Evolutionary conservation across 2,329 filamentous ascomycete genomes (phyloP).

Genomic region (Verticillium nonalfalfae): DNA sequence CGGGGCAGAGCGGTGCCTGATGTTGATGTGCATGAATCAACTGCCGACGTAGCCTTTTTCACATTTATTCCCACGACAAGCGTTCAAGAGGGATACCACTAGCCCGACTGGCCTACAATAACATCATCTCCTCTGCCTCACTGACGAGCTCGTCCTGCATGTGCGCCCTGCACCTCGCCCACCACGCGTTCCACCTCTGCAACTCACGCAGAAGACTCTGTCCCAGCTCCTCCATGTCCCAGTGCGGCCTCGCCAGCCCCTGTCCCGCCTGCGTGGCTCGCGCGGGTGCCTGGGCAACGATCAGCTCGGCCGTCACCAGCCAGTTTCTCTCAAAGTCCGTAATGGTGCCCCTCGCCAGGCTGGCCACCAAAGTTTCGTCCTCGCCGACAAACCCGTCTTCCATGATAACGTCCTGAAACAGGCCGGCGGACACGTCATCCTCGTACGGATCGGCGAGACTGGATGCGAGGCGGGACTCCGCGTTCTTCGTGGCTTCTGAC

Average conservation of each 20-base stretch:
- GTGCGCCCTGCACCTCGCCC: slow-evolving; percentile 1
- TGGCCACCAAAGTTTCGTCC: slow-evolving; percentile 23
- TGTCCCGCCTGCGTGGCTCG: slow-evolving; percentile 27
- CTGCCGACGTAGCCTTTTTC: not conserved
- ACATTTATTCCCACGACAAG: not conserved
- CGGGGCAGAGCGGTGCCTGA: slow-evolving; percentile 41
- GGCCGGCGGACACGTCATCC: not conserved
- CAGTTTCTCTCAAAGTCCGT: slow-evolving; percentile 40
- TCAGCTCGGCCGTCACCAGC: slow-evolving; percentile 22
- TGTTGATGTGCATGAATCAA: not conserved
- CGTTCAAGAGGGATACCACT: not conserved
- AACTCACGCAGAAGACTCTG: slow-evolving; percentile 18
- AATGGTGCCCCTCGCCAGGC: slow-evolving; percentile 34
- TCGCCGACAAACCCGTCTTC: slow-evolving; percentile 2
- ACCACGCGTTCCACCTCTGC: not conserved
- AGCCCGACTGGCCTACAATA: not conserved
- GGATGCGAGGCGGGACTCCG: slow-evolving; percentile 1
- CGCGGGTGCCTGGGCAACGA: slow-evolving; percentile 31
- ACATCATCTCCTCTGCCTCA: not conserved
- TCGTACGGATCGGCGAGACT: not conserved
- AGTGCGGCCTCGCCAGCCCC: slow-evolving; percentile 23
- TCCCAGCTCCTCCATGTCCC: slow-evolving; percentile 22
- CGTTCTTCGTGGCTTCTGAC: slow-evolving; percentile 3
- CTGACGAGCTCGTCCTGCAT: not conserved
- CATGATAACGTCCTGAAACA: slow-evolving; percentile 14